Evolutionary conservation across 75 land plant species (phyloP).

Genomic region (Picea sitchensis): DNA sequence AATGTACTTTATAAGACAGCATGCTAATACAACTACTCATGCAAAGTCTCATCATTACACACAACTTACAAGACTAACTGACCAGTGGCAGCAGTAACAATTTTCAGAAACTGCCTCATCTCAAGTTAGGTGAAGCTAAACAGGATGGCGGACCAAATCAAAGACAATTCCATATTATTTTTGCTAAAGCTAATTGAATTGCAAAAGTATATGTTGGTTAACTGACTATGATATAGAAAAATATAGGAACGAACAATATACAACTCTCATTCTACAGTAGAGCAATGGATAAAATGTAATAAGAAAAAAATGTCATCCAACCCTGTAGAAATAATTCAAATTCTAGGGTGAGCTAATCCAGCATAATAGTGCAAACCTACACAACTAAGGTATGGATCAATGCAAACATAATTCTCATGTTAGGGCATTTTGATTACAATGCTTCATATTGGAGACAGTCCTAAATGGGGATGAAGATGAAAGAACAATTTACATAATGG

Average conservation of each 20-base stretch:
- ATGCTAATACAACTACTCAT: too few relatives aligned
- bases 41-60: too few relatives aligned
- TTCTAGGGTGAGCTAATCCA: background rate
- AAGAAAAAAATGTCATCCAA: background rate
- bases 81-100: background rate
- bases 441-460: conserved; percentile 5
- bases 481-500: background rate
- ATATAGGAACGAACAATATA: background rate
- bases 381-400: background rate
- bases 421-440: background rate
- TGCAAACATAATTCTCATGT: background rate
- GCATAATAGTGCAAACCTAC: background rate
- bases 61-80: too few relatives aligned
- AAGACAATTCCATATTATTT: background rate
- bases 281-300: background rate
- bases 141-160: background rate
- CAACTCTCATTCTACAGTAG: background rate
- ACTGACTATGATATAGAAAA: background rate
- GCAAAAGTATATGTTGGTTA: background rate
- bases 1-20: background rate
- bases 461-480: conserved; percentile 5
- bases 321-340: background rate
- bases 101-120: background rate
- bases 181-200: background rate
- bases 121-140: background rate